Evolutionary conservation across 2,329 filamentous ascomycete species (phyloP).

Genomic region (Scedosporium minutisporum): DNA sequence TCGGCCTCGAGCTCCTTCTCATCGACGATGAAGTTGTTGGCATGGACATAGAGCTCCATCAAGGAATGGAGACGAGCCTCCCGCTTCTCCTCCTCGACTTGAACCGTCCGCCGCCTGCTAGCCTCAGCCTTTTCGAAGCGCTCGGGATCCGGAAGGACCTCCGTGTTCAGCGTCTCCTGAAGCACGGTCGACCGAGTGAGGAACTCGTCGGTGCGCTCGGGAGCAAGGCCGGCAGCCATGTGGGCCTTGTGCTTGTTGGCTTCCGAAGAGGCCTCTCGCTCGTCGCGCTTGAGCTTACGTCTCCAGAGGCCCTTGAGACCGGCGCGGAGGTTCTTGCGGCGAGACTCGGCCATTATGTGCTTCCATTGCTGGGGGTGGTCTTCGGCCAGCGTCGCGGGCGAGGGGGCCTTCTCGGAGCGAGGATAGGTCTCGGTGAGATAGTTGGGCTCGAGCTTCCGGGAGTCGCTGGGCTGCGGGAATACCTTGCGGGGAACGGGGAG

Average conservation of each 20-base stretch:
- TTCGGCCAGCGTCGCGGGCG: slow-evolving; percentile 24
- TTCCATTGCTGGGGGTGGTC: slow-evolving; percentile 49
- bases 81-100: slow-evolving; percentile 39
- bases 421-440: slow-evolving; percentile 55
- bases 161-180: slow-evolving; percentile 36
- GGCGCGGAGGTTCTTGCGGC: slow-evolving; percentile 62
- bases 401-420: slow-evolving; percentile 33
- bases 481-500: slow-evolving; percentile 76
- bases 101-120: slow-evolving; percentile 29
- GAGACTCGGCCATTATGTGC: slow-evolving; percentile 58
- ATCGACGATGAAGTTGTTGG: slow-evolving; percentile 74
- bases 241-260: slow-evolving; percentile 36
- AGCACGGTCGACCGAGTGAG: slow-evolving; percentile 62
- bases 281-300: slow-evolving; percentile 45
- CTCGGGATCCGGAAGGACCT: slow-evolving; percentile 50
- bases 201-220: slow-evolving; percentile 65
- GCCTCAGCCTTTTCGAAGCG: slow-evolving; percentile 45
- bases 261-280: slow-evolving; percentile 26
- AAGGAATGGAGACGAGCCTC: slow-evolving; percentile 49
- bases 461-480: slow-evolving; percentile 50
- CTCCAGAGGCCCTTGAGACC: slow-evolving; percentile 61
- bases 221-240: slow-evolving; percentile 43
- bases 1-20: slow-evolving; percentile 65
- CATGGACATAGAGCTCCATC: slow-evolving; percentile 83
- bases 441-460: slow-evolving; percentile 48